phyloP scores from a whole-genome alignment of 2,329 filamentous ascomycete genomes.

The Biscogniauxia mediterranea region DNA sequence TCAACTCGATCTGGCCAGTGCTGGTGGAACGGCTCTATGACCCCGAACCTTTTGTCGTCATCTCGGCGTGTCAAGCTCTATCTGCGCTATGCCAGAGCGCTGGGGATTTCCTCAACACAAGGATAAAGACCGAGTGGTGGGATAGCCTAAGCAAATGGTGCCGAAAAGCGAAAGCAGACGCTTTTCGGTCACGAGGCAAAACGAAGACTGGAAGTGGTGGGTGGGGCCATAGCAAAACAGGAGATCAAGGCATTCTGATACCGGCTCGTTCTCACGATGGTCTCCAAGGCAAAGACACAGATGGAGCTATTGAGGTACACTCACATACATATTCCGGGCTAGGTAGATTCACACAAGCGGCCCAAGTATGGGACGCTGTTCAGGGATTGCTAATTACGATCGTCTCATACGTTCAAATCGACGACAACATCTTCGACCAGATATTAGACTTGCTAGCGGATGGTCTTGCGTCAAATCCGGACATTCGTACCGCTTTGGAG shows the following conservation, averaged over 20 bases:
- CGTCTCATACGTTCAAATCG: constrained; percentile 61
- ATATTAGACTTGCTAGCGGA: constrained; percentile 62
- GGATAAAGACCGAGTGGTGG: constrained; percentile 73
- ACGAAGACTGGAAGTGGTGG: constrained; percentile 4
- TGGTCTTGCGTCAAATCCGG: constrained; percentile 41
- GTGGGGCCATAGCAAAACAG: constrained; percentile 4
- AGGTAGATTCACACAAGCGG: constrained; percentile 59
- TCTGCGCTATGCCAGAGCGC: constrained; percentile 66
- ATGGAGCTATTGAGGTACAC: constrained; percentile 9
- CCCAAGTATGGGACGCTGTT: constrained; percentile 63
- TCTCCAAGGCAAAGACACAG: constrained; percentile 19
- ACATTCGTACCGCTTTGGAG: constrained; percentile 59
- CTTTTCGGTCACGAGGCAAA: constrained; percentile 23
- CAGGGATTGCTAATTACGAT: constrained; percentile 58
- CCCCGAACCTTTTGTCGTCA: constrained; percentile 63
- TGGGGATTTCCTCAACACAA: constrained; percentile 75
- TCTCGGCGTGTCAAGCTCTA: constrained; percentile 69
- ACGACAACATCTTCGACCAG: constrained; percentile 70
- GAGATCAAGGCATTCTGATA: constrained; percentile 24
- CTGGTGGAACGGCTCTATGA: constrained; percentile 68
- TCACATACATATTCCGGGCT: constrained; percentile 37
- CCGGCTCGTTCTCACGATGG: constrained; percentile 26
- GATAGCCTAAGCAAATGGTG: constrained; percentile 52
- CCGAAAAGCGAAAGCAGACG: constrained; percentile 41
- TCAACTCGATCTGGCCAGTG: constrained; percentile 90